Conservation (phyloP, 805 yeast species). For the Kluyveromyces starmeri region DNA sequence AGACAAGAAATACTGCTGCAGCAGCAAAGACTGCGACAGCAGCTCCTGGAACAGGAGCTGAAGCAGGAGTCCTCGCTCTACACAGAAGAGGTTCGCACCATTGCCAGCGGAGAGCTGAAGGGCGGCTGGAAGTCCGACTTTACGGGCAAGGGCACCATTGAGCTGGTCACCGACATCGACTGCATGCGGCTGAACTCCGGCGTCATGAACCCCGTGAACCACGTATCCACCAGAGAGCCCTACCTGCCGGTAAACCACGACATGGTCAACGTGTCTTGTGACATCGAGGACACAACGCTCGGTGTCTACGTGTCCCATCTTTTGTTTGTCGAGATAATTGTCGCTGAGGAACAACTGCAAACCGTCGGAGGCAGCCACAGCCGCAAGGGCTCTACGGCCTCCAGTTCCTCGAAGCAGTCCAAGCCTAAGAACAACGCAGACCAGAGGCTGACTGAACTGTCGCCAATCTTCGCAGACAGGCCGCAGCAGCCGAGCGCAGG, state of each 20-base stretch:
- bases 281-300: constrained; percentile 68
- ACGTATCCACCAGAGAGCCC: constrained; percentile 34
- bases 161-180: constrained; percentile 62
- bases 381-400: constrained; percentile 4
- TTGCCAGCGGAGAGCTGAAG: constrained; percentile 73
- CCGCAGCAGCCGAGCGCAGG: constrained; percentile 18
- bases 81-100: constrained; percentile 63
- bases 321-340: constrained; percentile 78
- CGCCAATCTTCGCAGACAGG: constrained; percentile 36
- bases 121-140: constrained; percentile 96
- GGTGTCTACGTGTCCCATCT: constrained; percentile 74
- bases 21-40: constrained; percentile 26
- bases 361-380: constrained; percentile 18
- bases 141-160: constrained; percentile 67
- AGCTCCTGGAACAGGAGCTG: constrained; percentile 24
- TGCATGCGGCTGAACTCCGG: constrained; percentile 52
- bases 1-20: constrained; percentile 27
- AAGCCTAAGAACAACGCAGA: constrained; percentile 19
- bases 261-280: constrained; percentile 55
- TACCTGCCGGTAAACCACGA: constrained; percentile 18
- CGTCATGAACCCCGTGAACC: constrained; percentile 36
- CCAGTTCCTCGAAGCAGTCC: constrained; percentile 4
- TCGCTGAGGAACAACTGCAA: constrained; percentile 78
- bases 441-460: constrained; percentile 36
- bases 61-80: constrained; percentile 37